Evolutionary conservation across 495 filamentous ascomycete species (phyloP).

Genomic region (Aspergillus cristatus): DNA sequence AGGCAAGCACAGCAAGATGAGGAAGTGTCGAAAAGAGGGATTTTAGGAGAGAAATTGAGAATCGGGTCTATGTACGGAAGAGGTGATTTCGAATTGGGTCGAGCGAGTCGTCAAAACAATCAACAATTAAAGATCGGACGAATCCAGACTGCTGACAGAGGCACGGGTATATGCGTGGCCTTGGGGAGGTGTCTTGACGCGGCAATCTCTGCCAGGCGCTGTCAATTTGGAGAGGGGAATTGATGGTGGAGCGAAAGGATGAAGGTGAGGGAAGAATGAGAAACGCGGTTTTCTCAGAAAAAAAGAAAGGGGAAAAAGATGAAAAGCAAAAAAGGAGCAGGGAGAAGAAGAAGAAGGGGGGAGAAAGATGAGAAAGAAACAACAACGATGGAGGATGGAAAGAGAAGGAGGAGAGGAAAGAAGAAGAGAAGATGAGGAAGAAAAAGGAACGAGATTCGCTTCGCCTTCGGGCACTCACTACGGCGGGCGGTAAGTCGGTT

Average conservation of each 20-base stretch:
- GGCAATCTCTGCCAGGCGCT: no score
- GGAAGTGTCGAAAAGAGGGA: slow-evolving; percentile 11
- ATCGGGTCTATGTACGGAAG: no score
- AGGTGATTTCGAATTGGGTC: no score
- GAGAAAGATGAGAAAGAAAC: slow-evolving; percentile 16
- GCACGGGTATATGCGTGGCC: no score
- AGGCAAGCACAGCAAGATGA: slow-evolving; percentile 10
- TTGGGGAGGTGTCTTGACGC: no score
- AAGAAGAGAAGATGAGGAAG: slow-evolving; percentile 23
- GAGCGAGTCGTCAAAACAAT: no score
- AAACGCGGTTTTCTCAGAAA: slow-evolving; percentile 16
- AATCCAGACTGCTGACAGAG: no score
- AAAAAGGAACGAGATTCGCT: slow-evolving; percentile 9
- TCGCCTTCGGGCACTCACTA: no score
- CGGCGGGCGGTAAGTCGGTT: no score
- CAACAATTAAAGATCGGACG: no score
- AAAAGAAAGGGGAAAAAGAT: slow-evolving; percentile 13
- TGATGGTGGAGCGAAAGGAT: no score
- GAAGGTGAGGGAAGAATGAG: slow-evolving; percentile 4
- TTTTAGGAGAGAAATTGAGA: slow-evolving; percentile 15
- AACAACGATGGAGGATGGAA: slow-evolving; percentile 20
- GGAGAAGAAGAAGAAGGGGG: slow-evolving; percentile 17
- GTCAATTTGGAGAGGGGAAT: no score
- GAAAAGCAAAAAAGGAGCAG: slow-evolving; percentile 5
- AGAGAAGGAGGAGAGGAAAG: slow-evolving; percentile 18